Base-by-base conservation (phyloP, 202 grass and related monocot genomes). In the Sporobolus alterniflorus region DNA sequence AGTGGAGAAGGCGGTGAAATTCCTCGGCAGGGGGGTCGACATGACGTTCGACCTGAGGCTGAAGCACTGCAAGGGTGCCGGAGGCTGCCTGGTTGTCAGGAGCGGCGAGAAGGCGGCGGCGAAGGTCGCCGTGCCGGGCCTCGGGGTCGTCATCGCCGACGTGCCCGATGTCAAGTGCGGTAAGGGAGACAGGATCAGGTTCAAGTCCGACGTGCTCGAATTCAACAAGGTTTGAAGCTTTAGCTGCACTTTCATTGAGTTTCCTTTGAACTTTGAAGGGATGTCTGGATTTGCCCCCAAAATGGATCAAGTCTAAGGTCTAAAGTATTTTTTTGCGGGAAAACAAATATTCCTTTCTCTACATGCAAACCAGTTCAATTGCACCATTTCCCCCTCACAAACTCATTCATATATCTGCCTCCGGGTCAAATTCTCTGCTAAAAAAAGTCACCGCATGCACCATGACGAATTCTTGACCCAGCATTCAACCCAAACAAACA, bases 11-110 rank as follows among this genome's bases (percentile, higher is more conserved):
- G 93, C 93, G 29, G 50, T 82, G 83, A 73, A 73, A 55, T 93
- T 83, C 79, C 82, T 98, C 46, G 96, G 96, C 44, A 85, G 22
- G 69, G 96, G 96, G 12, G 57, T 98, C 67, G 96, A 98, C 69
- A 92, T 96, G 65, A 43, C 93, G 0, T 76, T 77, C 40, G 93
- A 98, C 79, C 87, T 94, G 43, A 82, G 87, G 80, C 80, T 90
- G 67, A 95, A 93, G 85, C 87, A 96, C 83, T 94, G 93, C 89
- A 91, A 95, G 76, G 59, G 25, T 1, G 82, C 42, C 6, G 91
- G 83, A 3, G 90, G 86, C 0, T 70, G 88, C 47, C 62, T 98
- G 10, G 80, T 92, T 20, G 59, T 81, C 14, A 56, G 86, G 67
- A 89, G 76, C 34, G 64, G 74, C 26, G 81, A 78, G 61, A 89